These are phyloP conservation scores for Ceratonia siliqua DNA, from an alignment of 306 rosid species.

Conservation along the genomic window DNA sequence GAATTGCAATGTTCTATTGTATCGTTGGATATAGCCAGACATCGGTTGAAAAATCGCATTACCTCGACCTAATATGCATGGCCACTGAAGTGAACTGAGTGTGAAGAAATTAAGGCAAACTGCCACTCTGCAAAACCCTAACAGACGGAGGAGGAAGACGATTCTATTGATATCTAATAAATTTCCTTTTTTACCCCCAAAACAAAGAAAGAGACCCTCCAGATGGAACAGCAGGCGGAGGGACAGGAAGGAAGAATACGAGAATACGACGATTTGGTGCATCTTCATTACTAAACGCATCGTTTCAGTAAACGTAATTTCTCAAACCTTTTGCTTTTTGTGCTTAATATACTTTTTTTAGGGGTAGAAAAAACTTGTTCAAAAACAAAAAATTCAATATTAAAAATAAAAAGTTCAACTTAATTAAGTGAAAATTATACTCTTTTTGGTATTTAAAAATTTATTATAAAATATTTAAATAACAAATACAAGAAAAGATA, in stretches of 20 bases:
- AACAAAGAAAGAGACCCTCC: not conserved
- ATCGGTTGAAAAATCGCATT: not conserved
- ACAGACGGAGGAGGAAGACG: not conserved
- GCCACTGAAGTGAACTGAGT: not conserved
- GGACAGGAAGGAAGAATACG: not conserved
- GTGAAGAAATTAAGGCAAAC: not conserved
- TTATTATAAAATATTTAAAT: too few species aligned
- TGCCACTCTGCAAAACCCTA: conserved; percentile 33
- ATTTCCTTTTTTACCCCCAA: not conserved
- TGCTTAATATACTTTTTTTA: too few species aligned
- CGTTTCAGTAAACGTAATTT: too few species aligned
- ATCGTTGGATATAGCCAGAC: not conserved
- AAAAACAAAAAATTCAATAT: too few species aligned
- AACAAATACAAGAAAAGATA: too few species aligned
- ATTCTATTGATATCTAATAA: not conserved
- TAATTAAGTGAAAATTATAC: too few species aligned
- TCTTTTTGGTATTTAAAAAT: too few species aligned
- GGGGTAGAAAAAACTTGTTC: too few species aligned
- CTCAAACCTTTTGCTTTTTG: too few species aligned
- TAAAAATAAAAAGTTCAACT: too few species aligned
- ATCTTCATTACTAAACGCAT: not conserved
- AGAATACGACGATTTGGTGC: not conserved
- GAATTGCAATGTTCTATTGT: not conserved
- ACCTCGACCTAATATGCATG: not conserved
- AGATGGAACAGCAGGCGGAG: not conserved